Evolutionary conservation across 2,329 filamentous ascomycete genomes (phyloP), one percentile per base, ranked within the genome.

Genomic region (Drechmeria coniospora): DNA sequence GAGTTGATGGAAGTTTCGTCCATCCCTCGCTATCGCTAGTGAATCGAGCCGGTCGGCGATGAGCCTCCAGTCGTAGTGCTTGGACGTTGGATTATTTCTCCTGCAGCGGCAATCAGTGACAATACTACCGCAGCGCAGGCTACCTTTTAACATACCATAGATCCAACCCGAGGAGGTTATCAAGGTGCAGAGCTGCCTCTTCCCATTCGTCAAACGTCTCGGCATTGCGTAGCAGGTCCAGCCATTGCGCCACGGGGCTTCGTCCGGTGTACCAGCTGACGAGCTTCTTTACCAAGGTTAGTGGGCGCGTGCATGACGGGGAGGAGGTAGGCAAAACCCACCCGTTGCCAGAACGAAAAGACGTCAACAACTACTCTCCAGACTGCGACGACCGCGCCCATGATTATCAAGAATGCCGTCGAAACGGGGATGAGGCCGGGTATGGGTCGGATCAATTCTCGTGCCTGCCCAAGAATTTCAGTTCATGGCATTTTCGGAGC

Each of bases 201-300:
- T 87, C 77, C 83, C 84, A 94, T 47, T 90, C 78, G 44, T 90
- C 80, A 46, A 78, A 92, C 15, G 67, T 64, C 37, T 71, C 62
- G 12, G 82, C 79, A 32, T 71, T 65, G 29, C 63, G 64, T 26
- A 92, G 59, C 15, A 64, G 58, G 34, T 78, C 65, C 23, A 78
- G 62, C 56, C 81, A 75, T 30, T 73, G 56, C 37, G 78, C 70
- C 26, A 68, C 63, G 2, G 68, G 66, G 27, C 67, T 76, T 49
- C 69, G 77, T 36, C 65, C 64, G 31, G 56, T 67, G 59, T 74
- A 76, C 73, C 79, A 82, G 30, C 58, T 58, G 35, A 68, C 56
- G 27, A 82, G 54, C 59, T 71, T 77, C 80, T 87, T 50, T 28
- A 49, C 35, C 26, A 34, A 37, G 11, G 36, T 48, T 25, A 50